Evolutionary conservation across 768 basidiomycete genomes (phyloP), one percentile per base, ranked within the genome.

Genomic region (Albatrellus ellisii): DNA sequence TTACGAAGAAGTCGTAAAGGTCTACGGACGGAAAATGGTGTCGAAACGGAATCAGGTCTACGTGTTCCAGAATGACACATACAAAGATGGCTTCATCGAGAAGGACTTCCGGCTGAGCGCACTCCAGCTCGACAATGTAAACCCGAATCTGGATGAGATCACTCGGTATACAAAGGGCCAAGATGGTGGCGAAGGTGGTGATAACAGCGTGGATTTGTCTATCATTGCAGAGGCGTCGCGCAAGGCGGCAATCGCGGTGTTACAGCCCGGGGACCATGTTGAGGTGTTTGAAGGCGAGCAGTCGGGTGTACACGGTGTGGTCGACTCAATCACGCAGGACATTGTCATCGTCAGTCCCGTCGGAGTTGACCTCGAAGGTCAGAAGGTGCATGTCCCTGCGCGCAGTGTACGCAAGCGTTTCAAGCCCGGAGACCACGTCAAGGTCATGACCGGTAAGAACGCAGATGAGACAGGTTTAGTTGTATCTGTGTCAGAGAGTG

Each of bases 221-320:
- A 75, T 86, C 39, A 91, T 98, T 45, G 90, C 90, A 0, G 92
- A 94, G 58, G 88, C 89, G 2, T 86, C 92, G 1, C 69, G 81
- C 35, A 91, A 88, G 55, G 80, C 87, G 4, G 87, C 90, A n/a
- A 83, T 90, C 26, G 75, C 85, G 9, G 88, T 90, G 6, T 66
- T 99, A n/a, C 90, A 95, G 56, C 95, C 95, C 0, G 95, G 95
- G 36, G 95, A 99, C 62, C 87, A 90, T 50, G 79, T 99, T 35
- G 95, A 99, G 57, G 89, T 98, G 11, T 91, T 91, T 53, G 91
- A 97, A 58, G 95, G 95, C 32, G 91, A 97, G 61, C 91, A 97
- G 57, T 70, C 84, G 6, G 95, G 95, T 46, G 74, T 95, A 7
- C 79, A 89, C 47, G 95, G 95, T 60, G 74, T 84, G 9, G 88